Evolutionary conservation across 441 rosid species (phyloP).

Genomic region (Gossypium davidsonii): DNA sequence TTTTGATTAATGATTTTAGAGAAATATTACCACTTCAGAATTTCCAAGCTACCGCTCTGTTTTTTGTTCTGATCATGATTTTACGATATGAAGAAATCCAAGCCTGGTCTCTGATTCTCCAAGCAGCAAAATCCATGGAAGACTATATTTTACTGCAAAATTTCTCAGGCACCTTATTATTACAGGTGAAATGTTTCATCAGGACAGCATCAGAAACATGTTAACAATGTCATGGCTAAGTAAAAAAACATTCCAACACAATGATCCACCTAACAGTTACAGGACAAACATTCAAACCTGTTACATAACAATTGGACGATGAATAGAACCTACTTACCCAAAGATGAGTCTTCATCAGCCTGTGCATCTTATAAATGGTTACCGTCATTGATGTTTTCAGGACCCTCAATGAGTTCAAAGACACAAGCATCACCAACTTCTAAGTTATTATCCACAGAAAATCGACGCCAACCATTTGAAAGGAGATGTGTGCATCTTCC

Average conservation of each 20-base stretch:
- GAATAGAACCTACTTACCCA: not conserved
- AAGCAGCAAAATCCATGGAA: no score
- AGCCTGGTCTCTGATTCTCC: no score
- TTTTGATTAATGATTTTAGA: no score
- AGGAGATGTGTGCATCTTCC: not conserved
- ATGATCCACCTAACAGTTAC: not conserved
- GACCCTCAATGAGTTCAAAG: not conserved
- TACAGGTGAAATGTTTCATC: not conserved
- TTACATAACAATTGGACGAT: not conserved
- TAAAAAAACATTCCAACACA: not conserved
- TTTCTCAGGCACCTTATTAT: not conserved
- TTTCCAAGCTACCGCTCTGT: no score
- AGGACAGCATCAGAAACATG: slow-evolving; percentile 2
- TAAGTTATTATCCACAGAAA: not conserved
- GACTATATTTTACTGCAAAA: no score
- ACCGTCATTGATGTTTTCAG: not conserved
- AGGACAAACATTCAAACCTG: no score
- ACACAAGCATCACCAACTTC: slow-evolving; percentile 5
- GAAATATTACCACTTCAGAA: no score
- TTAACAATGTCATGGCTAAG: not conserved
- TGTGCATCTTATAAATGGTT: slow-evolving; percentile 15
- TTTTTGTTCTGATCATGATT: no score
- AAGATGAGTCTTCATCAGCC: not conserved
- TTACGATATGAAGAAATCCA: no score
- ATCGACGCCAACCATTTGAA: slow-evolving; percentile 9